Evolutionary conservation across 2,329 filamentous ascomycete genomes (phyloP).

Genomic region (Penicillium sp.): DNA sequence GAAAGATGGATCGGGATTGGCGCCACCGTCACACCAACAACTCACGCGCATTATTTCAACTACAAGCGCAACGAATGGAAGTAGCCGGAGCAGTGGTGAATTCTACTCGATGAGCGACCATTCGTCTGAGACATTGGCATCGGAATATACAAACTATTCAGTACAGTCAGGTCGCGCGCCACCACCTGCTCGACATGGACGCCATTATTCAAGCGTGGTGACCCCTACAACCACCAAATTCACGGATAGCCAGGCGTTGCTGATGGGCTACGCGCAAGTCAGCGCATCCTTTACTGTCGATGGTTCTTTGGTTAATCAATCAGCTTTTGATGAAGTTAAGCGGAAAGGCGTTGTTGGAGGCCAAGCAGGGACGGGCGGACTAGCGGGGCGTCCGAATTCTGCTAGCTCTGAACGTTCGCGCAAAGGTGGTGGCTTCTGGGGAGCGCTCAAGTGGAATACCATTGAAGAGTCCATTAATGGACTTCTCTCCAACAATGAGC

Average conservation of each 20-base stretch:
- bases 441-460: constrained; percentile 83
- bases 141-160: constrained; percentile 70
- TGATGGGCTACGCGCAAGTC: constrained; percentile 98
- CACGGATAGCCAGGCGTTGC: constrained; percentile 68
- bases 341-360: constrained; percentile 87
- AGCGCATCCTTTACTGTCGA: constrained; percentile 91
- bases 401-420: constrained; percentile 41
- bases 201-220: constrained; percentile 51
- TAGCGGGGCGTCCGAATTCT: constrained; percentile 60
- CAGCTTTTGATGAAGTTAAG: constrained; percentile 93
- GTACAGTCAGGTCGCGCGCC: constrained; percentile 58
- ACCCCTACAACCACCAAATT: constrained; percentile 21
- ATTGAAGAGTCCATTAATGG: constrained; percentile 88
- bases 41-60: constrained; percentile 73
- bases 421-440: constrained; percentile 79
- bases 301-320: constrained; percentile 85
- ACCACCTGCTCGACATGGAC: constrained; percentile 38
- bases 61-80: constrained; percentile 74
- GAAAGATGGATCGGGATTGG: constrained; percentile 30
- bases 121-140: constrained; percentile 89
- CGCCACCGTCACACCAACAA: constrained; percentile 42
- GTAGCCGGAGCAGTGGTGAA: constrained; percentile 88
- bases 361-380: constrained; percentile 77
- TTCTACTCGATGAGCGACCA: constrained; percentile 96
- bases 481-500: constrained; percentile 80